Base-by-base conservation (phyloP, 768 basidiomycete genomes). In the Candolleomyces aberdarensis region DNA sequence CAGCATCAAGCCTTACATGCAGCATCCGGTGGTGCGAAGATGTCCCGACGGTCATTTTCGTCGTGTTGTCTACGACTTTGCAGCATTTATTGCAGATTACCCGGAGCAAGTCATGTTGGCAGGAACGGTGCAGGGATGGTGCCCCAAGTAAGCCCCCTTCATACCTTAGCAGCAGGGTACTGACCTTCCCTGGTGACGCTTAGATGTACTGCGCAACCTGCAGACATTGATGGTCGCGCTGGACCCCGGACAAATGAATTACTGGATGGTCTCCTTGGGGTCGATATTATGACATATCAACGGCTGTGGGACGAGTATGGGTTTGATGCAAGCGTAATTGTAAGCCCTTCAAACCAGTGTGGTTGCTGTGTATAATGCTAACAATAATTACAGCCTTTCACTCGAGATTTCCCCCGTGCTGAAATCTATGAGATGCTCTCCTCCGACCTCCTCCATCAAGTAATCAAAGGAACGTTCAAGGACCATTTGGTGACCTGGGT, bases 381-480 rank as follows among this genome's bases (percentile, higher is more conserved):
- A n/a, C n/a, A n/a, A n/a, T n/a, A n/a, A n/a, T n/a, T n/a, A n/a
- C n/a, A 76, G 72, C 74, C 72, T 0, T 76, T 73, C 55, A 74
- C 71, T 8, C 41, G 64, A 32, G 41, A 63, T 9, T 74, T 76
- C 58, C 74, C 74, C 1, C 62, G 66, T 2, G 75, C 74, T 0
- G 69, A 75, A 50, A 75, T 76, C 26, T 65, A 76, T 60, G 70
- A 73, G 48, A 62, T 75, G 6, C n/a, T 76, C 2, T 54, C 73
- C 0, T 69, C 73, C 0, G 73, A 76, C 57, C 62, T 76, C 0
- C 67, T 77, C 0, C 76, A 79, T 62, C 76, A 78, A 64, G 44
- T 77, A 4, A 76, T 78, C 61, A 76, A 77, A 59, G 75, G 76
- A 1, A 71, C 65, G 2, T 78, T 78, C 66, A 80, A 78, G 58